phyloP scores from a whole-genome alignment of 228 moss, liverwort and hornwort species.

The Sphagnum fallax region DNA sequence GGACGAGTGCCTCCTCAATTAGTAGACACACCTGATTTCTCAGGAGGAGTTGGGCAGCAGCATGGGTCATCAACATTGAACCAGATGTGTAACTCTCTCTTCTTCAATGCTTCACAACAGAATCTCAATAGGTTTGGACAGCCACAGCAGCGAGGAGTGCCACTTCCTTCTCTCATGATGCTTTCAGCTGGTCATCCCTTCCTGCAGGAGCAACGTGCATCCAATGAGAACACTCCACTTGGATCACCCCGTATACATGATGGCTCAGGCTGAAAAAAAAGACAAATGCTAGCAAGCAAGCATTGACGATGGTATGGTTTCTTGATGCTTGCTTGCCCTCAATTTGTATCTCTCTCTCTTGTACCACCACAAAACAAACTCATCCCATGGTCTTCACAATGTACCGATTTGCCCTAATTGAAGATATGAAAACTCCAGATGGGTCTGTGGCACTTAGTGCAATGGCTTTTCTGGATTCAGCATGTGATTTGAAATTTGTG shows the following conservation, averaged over 20 bases:
- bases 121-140: constrained; percentile 25
- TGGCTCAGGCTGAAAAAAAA: constrained; percentile 21
- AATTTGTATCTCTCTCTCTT: too few relatives aligned
- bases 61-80: background rate
- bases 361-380: too few relatives aligned
- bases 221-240: constrained; percentile 53
- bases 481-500: too few relatives aligned
- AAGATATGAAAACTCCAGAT: too few relatives aligned
- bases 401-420: too few relatives aligned
- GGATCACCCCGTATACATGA: constrained; percentile 52
- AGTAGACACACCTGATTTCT: constrained; percentile 7
- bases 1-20: background rate
- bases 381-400: too few relatives aligned
- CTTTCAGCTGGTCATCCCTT: constrained; percentile 27
- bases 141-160: constrained; percentile 3
- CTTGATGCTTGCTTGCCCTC: too few relatives aligned
- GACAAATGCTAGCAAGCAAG: too few relatives aligned
- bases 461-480: too few relatives aligned
- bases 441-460: too few relatives aligned
- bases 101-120: constrained; percentile 31
- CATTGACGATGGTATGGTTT: too few relatives aligned
- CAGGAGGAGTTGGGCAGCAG: background rate
- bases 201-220: constrained; percentile 56
- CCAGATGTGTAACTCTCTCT: constrained; percentile 43
- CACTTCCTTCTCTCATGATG: constrained; percentile 56